Base-by-base conservation (phyloP, 1,139 yeast species). In the Hyphopichia fennica region DNA sequence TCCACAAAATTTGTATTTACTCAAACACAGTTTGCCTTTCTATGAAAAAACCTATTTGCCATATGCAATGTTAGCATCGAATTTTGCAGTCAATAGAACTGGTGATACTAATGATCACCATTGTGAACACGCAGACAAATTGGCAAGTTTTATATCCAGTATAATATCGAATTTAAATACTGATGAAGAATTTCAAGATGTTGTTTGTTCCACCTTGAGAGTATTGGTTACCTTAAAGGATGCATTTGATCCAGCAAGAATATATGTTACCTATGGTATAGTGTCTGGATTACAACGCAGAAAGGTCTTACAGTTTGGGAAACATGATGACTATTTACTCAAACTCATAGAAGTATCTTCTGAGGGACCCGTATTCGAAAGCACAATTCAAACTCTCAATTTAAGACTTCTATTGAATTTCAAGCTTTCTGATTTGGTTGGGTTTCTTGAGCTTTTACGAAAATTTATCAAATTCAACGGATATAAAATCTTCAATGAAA, bases 201-300 rank as follows among this genome's bases (percentile, higher is more conserved):
- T 62, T 11, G 49, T 51, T 3, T 42, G 40, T 22, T 50, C 75
- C 2, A 53, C 83, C 5, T 58, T 86, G 37, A 61, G 60, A 8
- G 73, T 80, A 1, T 58, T 87, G 38, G 70, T 65, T 25, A 71
- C 69, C 4, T 58, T 71, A 20, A 75, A 77, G 39, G 74, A 77
- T 8, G 64, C 83, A 0, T 89, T 81, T 62, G 95, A 83, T 48
- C 88, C 91, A 1, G 80, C 93, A 0, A 77, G 89, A 57, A 73
- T 86, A 2, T 85, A 80, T 51, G 63, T 85, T 2, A 56, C 81
- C 1, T 62, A 68, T 27, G 96, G 95, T 7, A 53, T 87, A 9
- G 56, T 78, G 11, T 52, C 64, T 7, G 91, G 88, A 0, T 62
- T 86, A 29, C 56, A 62, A 30, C 56, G 55, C 0, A 53, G 50